Evolutionary conservation across 768 basidiomycete species (phyloP).

Genomic region (Astraeus odoratus): DNA sequence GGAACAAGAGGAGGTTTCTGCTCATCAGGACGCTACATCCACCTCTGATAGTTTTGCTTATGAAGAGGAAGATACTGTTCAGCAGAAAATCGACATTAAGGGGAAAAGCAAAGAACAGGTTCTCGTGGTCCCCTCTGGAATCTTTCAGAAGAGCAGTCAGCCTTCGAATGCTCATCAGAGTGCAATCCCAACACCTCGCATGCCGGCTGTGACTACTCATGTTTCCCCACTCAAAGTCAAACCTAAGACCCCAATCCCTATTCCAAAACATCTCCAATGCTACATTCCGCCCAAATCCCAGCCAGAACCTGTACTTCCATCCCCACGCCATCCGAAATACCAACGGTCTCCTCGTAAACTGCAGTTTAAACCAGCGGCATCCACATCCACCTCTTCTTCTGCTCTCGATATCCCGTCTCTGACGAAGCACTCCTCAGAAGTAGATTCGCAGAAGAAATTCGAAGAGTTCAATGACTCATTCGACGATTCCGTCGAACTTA

Average conservation of each 20-base stretch:
- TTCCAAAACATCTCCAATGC: conserved; percentile 48
- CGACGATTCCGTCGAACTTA: conserved; percentile 34
- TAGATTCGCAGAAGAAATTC: conserved; percentile 39
- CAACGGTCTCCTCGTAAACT: conserved; percentile 26
- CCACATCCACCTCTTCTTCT: conserved; percentile 25
- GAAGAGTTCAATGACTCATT: conserved; percentile 25
- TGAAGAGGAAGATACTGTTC: conserved; percentile 23
- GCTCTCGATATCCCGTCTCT: conserved; percentile 47
- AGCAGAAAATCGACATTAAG: conserved; percentile 26
- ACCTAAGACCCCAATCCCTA: conserved; percentile 48
- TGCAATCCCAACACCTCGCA: conserved; percentile 30
- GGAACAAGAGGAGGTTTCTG: conserved; percentile 31
- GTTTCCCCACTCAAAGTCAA: conserved; percentile 52
- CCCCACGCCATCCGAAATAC: conserved; percentile 27
- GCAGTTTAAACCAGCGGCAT: conserved; percentile 26
- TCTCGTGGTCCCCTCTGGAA: conserved; percentile 39
- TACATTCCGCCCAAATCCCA: conserved; percentile 66
- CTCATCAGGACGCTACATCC: conserved; percentile 13
- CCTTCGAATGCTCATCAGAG: conserved; percentile 23
- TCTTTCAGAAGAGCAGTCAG: conserved; percentile 47
- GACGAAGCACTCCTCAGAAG: conserved; percentile 27
- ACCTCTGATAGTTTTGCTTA: conserved; percentile 24
- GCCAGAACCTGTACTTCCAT: conserved; percentile 44
- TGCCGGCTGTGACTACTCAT: conserved; percentile 21
- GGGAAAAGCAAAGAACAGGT: conserved; percentile 41